Conservation (phyloP, 345 rosid species). For the Ceriops decandra region DNA sequence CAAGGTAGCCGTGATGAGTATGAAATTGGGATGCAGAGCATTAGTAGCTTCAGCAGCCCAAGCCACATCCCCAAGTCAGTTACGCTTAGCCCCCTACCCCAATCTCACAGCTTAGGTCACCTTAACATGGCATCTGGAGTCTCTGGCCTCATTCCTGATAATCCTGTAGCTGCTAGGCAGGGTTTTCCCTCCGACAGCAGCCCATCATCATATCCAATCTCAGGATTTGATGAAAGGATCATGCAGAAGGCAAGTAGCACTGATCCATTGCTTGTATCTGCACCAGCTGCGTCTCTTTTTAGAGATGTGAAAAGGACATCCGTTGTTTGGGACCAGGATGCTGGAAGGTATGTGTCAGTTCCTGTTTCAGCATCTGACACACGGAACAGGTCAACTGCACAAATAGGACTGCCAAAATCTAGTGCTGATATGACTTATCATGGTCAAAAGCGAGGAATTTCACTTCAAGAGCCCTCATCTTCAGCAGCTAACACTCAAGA, state of each 20-base stretch:
- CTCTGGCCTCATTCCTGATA: conserved; percentile 42
- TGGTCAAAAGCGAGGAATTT: conserved; percentile 39
- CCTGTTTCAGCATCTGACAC: conserved; percentile 73
- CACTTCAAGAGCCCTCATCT: conserved; percentile 51
- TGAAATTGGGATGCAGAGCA: conserved; percentile 75
- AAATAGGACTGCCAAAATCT: conserved; percentile 35
- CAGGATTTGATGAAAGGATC: conserved; percentile 55
- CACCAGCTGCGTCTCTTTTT: conserved; percentile 77
- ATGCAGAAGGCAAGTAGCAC: conserved; percentile 48
- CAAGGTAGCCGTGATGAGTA: conserved; percentile 88
- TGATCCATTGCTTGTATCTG: conserved; percentile 59
- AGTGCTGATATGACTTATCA: conserved; percentile 38
- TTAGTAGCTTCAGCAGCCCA: conserved; percentile 93
- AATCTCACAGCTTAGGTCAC: conserved; percentile 44
- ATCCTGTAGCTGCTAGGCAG: conserved; percentile 35
- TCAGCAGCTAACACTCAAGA: conserved; percentile 35
- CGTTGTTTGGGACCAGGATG: conserved; percentile 93
- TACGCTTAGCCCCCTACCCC: conserved; percentile 83
- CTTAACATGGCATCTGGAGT: conserved; percentile 30
- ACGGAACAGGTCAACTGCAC: conserved; percentile 47
- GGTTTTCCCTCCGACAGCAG: conserved; percentile 34
- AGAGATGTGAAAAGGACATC: conserved; percentile 86
- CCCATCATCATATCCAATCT: conserved; percentile 21
- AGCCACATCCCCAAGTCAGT: conserved; percentile 72
- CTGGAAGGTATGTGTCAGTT: conserved; percentile 81